Percentiles rank a stretch among this genome's conserved stretches.
These are phyloP conservation scores for Linaria vulgaris DNA, from an alignment of 257 asterid species.

Conservation along the genomic window DNA sequence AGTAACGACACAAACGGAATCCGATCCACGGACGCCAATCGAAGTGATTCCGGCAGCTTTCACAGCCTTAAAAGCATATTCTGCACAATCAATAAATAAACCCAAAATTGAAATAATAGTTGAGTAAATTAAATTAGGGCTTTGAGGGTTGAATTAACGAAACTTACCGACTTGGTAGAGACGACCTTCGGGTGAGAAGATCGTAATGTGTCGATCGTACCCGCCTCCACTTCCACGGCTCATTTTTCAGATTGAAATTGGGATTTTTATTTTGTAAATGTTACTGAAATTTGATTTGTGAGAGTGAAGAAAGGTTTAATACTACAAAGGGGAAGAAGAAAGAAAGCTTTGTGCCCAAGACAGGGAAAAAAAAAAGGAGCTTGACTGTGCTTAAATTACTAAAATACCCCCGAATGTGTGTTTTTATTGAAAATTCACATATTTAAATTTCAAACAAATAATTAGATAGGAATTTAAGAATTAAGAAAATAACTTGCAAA, in stretches of 20 bases:
- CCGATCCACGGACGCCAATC: constrained; percentile 93
- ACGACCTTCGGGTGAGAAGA: constrained; percentile 99
- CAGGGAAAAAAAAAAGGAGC: constrained; percentile 22
- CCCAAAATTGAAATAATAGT: constrained; percentile 8
- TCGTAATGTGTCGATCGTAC: constrained; percentile 98
- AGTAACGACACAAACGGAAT: constrained; percentile 96
- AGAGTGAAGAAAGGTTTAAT: constrained; percentile 20
- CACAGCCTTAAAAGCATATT: constrained; percentile 81
- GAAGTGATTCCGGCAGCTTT: constrained; percentile 94
- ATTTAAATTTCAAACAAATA: no score
- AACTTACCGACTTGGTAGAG: constrained; percentile 95
- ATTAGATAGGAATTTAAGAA: no score
- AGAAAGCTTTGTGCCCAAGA: constrained; percentile 45
- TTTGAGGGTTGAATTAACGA: constrained; percentile 48
- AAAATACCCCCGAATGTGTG: constrained; percentile 27
- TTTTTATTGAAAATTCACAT: no score
- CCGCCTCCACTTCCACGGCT: constrained; percentile 99
- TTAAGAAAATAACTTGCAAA: no score
- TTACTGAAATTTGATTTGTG: background rate
- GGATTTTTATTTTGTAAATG: constrained; percentile 15
- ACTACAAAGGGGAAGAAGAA: background rate
- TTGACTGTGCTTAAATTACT: constrained; percentile 15
- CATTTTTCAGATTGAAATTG: constrained; percentile 48
- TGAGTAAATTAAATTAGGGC: background rate
- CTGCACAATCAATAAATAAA: constrained; percentile 37